phyloP scores from a whole-genome alignment of 352 stramenopile genomes.

The Pythium utonaiense region DNA sequence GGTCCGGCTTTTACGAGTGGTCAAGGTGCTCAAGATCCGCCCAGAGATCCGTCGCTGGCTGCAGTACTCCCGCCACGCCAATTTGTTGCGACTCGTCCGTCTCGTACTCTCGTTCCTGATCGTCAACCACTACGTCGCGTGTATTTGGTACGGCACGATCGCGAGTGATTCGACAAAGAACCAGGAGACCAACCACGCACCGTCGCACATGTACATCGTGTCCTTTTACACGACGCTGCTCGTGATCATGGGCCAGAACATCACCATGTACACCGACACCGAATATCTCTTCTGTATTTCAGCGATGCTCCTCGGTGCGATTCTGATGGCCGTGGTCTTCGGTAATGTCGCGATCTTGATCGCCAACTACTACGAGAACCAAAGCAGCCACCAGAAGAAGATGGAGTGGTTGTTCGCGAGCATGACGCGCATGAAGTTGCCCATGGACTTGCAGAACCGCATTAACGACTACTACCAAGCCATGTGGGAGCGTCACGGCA shows the following conservation, averaged over 20 bases:
- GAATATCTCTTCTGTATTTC: slow-evolving; percentile 77
- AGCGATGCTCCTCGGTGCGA: slow-evolving; percentile 63
- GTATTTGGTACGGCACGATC: slow-evolving; percentile 67
- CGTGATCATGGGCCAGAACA: slow-evolving; percentile 81
- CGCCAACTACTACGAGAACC: slow-evolving; percentile 81
- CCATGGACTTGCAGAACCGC: slow-evolving; percentile 72
- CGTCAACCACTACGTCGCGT: slow-evolving; percentile 78
- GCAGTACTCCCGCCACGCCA: slow-evolving; percentile 77
- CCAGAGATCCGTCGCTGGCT: slow-evolving; percentile 75
- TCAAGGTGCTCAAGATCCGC: slow-evolving; percentile 72
- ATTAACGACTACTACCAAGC: slow-evolving; percentile 86
- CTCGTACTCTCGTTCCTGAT: slow-evolving; percentile 67
- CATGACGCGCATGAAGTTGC: slow-evolving; percentile 81
- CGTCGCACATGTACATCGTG: slow-evolving; percentile 51
- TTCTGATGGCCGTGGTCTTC: slow-evolving; percentile 85
- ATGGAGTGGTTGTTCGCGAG: slow-evolving; percentile 86
- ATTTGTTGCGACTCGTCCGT: slow-evolving; percentile 62
- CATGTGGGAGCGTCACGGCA: slow-evolving; percentile 84
- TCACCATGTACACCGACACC: slow-evolving; percentile 54
- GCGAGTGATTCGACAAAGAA: slow-evolving; percentile 51
- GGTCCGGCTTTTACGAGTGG: slow-evolving; percentile 55
- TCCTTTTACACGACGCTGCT: slow-evolving; percentile 67
- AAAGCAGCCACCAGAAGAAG: slow-evolving; percentile 82
- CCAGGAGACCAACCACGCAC: slow-evolving; percentile 25
- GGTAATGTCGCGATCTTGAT: slow-evolving; percentile 85